Evolutionary conservation across 2,329 filamentous ascomycete species (phyloP).

Genomic region (Aschersonia sp.): DNA sequence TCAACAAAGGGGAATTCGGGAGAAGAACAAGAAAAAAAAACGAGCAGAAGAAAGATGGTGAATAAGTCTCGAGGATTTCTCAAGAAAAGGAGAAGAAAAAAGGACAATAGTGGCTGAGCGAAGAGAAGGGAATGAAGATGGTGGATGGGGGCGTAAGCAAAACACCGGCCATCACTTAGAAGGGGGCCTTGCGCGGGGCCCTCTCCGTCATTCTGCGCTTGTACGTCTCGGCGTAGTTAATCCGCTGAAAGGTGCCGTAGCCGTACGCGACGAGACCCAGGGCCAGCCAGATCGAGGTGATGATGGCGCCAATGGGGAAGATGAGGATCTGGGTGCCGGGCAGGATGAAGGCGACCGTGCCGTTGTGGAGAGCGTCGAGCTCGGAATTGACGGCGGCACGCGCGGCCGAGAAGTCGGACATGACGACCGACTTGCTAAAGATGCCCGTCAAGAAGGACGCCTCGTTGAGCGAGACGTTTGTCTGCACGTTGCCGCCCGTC

Average conservation of each 20-base stretch:
- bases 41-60: neutral
- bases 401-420: conserved; percentile 34
- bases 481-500: conserved; percentile 36
- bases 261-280: conserved; percentile 43
- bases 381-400: conserved; percentile 33
- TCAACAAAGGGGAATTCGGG: neutral
- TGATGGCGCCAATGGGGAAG: conserved; percentile 54
- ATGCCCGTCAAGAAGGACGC: conserved; percentile 57
- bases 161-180: neutral
- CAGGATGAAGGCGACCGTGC: conserved; percentile 49
- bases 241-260: conserved; percentile 50
- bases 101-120: neutral
- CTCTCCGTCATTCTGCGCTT: conserved; percentile 18
- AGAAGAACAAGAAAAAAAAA: neutral
- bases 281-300: conserved; percentile 47
- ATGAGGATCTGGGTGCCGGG: conserved; percentile 55
- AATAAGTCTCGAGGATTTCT: neutral
- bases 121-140: neutral
- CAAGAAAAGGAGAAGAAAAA: neutral
- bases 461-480: conserved; percentile 54
- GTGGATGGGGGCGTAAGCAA: neutral
- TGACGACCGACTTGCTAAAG: conserved; percentile 43
- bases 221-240: conserved; percentile 51
- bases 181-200: neutral
- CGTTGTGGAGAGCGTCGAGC: conserved; percentile 28